These are phyloP conservation scores for Penicillium alfredii DNA, from an alignment of 495 filamentous ascomycete genomes.

Conservation along the genomic window DNA sequence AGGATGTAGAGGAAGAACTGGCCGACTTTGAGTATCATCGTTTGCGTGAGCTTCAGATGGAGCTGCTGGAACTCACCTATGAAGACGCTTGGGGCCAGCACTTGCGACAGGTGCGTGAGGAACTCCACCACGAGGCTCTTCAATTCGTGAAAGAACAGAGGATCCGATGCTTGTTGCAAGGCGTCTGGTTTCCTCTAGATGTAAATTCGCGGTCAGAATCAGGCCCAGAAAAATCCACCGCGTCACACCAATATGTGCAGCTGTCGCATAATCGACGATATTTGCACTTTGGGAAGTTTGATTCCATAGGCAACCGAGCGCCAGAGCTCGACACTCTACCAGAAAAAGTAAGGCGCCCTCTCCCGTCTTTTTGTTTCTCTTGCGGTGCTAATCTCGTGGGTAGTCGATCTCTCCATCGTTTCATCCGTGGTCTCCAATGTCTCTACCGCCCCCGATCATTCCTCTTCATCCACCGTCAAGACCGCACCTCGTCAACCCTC, in stretches of 20 bases:
- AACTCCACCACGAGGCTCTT: slow-evolving; percentile 83
- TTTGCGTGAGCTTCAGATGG: slow-evolving; percentile 89
- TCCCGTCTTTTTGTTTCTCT: neutral
- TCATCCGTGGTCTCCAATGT: slow-evolving; percentile 93
- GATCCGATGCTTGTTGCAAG: slow-evolving; percentile 82
- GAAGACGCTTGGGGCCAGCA: slow-evolving; percentile 94
- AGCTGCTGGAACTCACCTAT: slow-evolving; percentile 81
- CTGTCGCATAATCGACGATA: slow-evolving; percentile 87
- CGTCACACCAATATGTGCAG: slow-evolving; percentile 72
- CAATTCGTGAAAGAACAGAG: slow-evolving; percentile 97
- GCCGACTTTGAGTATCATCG: slow-evolving; percentile 71
- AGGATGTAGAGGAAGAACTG: slow-evolving; percentile 85
- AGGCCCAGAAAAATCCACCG: slow-evolving; percentile 32
- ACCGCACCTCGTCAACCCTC: slow-evolving; percentile 46
- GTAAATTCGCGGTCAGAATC: slow-evolving; percentile 24
- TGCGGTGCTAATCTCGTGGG: slow-evolving; percentile 11
- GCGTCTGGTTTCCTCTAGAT: slow-evolving; percentile 79
- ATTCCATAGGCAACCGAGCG: slow-evolving; percentile 52
- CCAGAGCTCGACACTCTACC: slow-evolving; percentile 68
- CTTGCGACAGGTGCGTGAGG: slow-evolving; percentile 83
- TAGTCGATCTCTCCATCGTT: slow-evolving; percentile 80
- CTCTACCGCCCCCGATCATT: slow-evolving; percentile 49
- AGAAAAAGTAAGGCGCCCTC: slow-evolving; percentile 57
- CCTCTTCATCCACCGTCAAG: slow-evolving; percentile 52
- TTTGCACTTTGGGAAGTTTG: slow-evolving; percentile 89